A percentile compares a stretch with the other conserved stretches of the same genome.
Evolutionary conservation across 1,284 basidiomycete species (phyloP).

Genomic region (Apiotrichum montevideense): DNA sequence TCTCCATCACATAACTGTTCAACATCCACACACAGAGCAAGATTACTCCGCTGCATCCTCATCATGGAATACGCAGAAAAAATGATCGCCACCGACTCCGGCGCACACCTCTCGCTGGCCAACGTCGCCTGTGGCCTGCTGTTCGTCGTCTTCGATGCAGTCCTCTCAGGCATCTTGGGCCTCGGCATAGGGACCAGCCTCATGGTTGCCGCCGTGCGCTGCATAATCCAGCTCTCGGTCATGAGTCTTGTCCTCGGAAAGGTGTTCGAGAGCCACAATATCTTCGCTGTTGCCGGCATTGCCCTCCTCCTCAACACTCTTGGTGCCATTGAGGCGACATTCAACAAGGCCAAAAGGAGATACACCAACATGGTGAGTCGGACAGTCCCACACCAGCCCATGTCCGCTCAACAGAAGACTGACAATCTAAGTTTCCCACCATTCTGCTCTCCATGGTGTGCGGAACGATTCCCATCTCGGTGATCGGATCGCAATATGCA

Average conservation of each 20-base stretch:
- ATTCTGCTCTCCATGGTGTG: slow-evolving; percentile 63
- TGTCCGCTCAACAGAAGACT: too few species aligned
- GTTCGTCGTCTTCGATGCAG: slow-evolving; percentile 55
- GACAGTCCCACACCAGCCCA: too few species aligned
- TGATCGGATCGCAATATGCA: slow-evolving; percentile 67
- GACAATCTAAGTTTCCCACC: slow-evolving; percentile 56
- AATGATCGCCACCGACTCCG: background rate
- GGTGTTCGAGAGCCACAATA: slow-evolving; percentile 67
- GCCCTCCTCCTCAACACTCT: slow-evolving; percentile 67
- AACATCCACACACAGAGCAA: too few species aligned
- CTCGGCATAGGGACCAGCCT: slow-evolving; percentile 65
- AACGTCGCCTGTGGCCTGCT: slow-evolving; percentile 68
- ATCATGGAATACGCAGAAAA: too few species aligned
- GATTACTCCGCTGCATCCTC: too few species aligned
- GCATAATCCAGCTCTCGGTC: slow-evolving; percentile 66
- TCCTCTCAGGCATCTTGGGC: slow-evolving; percentile 58
- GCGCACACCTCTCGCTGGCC: slow-evolving; percentile 53
- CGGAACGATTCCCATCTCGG: slow-evolving; percentile 71
- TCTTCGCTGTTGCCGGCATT: slow-evolving; percentile 67
- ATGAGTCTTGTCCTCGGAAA: slow-evolving; percentile 64
- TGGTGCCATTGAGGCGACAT: slow-evolving; percentile 54
- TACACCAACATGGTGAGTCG: slow-evolving; percentile 62
- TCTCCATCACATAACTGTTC: too few species aligned
- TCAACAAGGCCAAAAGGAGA: slow-evolving; percentile 69
- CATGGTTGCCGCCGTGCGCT: slow-evolving; percentile 63